A percentile compares a stretch with the other conserved stretches of the same genome.
These are phyloP conservation scores for Melampsora americana DNA, from an alignment of 1,284 basidiomycete genomes.

Conservation along the genomic window DNA sequence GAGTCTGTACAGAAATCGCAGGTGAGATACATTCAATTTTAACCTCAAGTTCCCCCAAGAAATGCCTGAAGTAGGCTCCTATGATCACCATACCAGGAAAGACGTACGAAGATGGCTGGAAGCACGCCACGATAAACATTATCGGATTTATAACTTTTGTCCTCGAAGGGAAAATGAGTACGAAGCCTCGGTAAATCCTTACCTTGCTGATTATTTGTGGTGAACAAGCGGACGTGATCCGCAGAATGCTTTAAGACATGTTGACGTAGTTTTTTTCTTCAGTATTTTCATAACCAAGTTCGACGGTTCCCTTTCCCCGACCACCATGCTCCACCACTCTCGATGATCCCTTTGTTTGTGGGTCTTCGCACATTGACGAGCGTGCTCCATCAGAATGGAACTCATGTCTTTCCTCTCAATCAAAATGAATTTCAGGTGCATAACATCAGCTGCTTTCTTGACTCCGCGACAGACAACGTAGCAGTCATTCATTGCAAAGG, in stretches of 20 bases:
- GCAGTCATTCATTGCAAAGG: constrained; percentile 53
- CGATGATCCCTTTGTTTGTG: constrained; percentile 52
- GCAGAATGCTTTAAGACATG: neutral
- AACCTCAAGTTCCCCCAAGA: neutral
- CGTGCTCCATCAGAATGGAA: too few relatives aligned
- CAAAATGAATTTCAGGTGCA: neutral
- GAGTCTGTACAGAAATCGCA: constrained; percentile 50
- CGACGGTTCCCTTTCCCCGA: constrained; percentile 52
- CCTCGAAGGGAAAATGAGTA: constrained; percentile 50
- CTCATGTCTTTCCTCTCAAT: neutral
- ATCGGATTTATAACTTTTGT: constrained; percentile 51
- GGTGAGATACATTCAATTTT: constrained; percentile 30
- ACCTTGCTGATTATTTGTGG: constrained; percentile 47
- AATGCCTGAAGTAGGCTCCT: neutral
- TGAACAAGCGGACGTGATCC: neutral
- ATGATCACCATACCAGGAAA: neutral
- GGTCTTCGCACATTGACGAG: constrained; percentile 12
- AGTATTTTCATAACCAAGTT: constrained; percentile 45
- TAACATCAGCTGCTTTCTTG: constrained; percentile 51
- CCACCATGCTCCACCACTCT: constrained; percentile 51
- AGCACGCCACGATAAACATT: constrained; percentile 50
- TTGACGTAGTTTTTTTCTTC: neutral
- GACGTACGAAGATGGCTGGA: constrained; percentile 51
- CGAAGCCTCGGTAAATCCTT: constrained; percentile 38
- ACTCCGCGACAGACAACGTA: constrained; percentile 48